Evolutionary conservation across 2,329 filamentous ascomycete species (phyloP).

Genomic region (Knoxdaviesia capensis): DNA sequence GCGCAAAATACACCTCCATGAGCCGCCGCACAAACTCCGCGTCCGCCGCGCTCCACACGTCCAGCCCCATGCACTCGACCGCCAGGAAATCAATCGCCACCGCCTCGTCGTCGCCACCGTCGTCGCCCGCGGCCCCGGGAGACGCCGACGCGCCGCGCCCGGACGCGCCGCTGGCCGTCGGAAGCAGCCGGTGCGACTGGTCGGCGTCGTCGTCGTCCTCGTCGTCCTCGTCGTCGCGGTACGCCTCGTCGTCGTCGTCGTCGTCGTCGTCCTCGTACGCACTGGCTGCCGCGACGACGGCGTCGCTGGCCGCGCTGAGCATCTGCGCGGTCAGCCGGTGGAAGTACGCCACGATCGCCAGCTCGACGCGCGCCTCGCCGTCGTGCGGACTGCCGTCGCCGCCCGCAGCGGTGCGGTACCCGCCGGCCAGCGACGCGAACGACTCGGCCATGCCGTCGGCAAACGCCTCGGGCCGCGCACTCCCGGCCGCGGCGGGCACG

Average conservation of each 20-base stretch:
- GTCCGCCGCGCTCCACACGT: slow-evolving; percentile 55
- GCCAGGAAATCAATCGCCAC: slow-evolving; percentile 26
- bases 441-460: slow-evolving; percentile 15
- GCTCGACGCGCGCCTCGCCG: slow-evolving; percentile 34
- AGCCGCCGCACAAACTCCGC: slow-evolving; percentile 47
- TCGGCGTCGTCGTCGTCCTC: slow-evolving; percentile 12
- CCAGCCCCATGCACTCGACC: slow-evolving; percentile 52
- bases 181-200: slow-evolving; percentile 7
- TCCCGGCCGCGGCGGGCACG: slow-evolving; percentile 1
- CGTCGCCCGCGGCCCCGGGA: slow-evolving; percentile 2
- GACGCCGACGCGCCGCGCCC: no score
- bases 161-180: slow-evolving; percentile 3
- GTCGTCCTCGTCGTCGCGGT: slow-evolving; percentile 9
- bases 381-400: slow-evolving; percentile 13
- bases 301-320: slow-evolving; percentile 38
- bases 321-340: slow-evolving; percentile 53
- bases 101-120: slow-evolving; percentile 14
- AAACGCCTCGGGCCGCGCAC: slow-evolving; percentile 1
- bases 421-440: slow-evolving; percentile 17
- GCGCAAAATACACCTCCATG: slow-evolving; percentile 43
- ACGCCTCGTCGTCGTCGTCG: slow-evolving; percentile 9
- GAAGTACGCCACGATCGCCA: slow-evolving; percentile 63
- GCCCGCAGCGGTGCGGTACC: slow-evolving; percentile 8
- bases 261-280: slow-evolving; percentile 19
- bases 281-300: slow-evolving; percentile 31